Conservation (phyloP, 2,329 filamentous ascomycete species). For the Macrophomina phaseolina region DNA sequence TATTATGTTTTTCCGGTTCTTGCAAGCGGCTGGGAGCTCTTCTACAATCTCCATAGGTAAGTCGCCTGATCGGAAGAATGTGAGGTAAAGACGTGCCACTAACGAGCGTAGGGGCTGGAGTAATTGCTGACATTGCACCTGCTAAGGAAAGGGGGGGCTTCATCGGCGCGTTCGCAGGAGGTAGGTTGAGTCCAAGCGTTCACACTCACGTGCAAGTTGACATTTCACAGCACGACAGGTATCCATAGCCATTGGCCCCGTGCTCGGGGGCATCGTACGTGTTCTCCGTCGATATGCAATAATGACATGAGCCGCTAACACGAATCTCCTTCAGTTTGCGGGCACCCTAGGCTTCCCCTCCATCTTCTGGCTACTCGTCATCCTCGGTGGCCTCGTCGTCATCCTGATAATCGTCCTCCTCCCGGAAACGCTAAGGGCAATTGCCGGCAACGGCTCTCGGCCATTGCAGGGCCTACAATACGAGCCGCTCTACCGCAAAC, state of each 20-base stretch:
- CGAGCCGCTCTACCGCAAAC: constrained; percentile 3
- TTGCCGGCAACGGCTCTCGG: constrained; percentile 32
- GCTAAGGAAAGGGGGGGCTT: constrained; percentile 18
- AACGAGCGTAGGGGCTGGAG: not conserved
- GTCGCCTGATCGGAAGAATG: constrained; percentile 34
- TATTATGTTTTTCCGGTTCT: constrained; percentile 20
- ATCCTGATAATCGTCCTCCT: constrained; percentile 39
- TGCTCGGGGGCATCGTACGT: constrained; percentile 53
- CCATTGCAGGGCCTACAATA: not conserved
- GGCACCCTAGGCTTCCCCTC: constrained; percentile 57
- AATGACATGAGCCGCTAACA: no score
- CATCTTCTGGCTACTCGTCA: constrained; percentile 62
- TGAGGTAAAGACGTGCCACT: not conserved
- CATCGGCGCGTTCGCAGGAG: constrained; percentile 21
- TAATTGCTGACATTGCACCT: constrained; percentile 22
- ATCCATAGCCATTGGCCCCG: constrained; percentile 51
- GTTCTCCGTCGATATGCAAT: no score
- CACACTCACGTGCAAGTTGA: not conserved
- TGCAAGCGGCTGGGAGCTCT: constrained; percentile 51
- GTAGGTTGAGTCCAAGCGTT: not conserved
- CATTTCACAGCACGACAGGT: constrained; percentile 4
- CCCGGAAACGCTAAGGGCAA: constrained; percentile 47
- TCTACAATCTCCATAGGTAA: constrained; percentile 52
- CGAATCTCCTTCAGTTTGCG: constrained; percentile 36
- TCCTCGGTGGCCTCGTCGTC: constrained; percentile 49